Percentiles rank a stretch among this genome's conserved stretches.
phyloP scores from a whole-genome alignment of 257 asterid species.

The Capsicum baccatum region DNA sequence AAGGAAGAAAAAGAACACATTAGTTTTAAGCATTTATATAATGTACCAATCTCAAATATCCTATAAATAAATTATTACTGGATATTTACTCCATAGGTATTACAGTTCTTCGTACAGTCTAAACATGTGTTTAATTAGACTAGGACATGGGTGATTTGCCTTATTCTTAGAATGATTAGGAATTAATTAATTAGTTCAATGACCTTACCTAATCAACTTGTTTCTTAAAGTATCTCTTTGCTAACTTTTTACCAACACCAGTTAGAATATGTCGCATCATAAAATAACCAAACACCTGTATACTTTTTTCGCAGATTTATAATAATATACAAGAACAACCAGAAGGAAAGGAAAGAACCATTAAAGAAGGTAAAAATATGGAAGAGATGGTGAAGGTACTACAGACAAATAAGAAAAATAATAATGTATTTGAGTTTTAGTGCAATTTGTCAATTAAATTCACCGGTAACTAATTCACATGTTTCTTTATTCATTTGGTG shows the following conservation, averaged over 20 bases:
- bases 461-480: neutral
- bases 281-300: constrained; percentile 7
- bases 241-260: constrained; percentile 25
- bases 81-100: too few species aligned
- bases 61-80: too few species aligned
- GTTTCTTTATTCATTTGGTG: neutral
- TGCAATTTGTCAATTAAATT: constrained; percentile 4
- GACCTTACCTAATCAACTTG: too few species aligned
- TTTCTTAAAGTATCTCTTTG: too few species aligned
- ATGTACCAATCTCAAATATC: too few species aligned
- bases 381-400: neutral
- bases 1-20: too few species aligned
- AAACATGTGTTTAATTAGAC: too few species aligned
- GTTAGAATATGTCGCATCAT: constrained; percentile 17
- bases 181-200: too few species aligned
- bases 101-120: too few species aligned
- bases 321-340: constrained; percentile 10
- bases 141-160: too few species aligned
- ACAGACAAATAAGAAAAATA: neutral
- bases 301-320: neutral
- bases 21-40: too few species aligned
- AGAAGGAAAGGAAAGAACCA: constrained; percentile 9
- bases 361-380: neutral
- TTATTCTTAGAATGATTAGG: too few species aligned
- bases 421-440: neutral